These are phyloP conservation scores for Myxozyma neglecta DNA, from an alignment of 805 yeast species.

Conservation along the genomic window DNA sequence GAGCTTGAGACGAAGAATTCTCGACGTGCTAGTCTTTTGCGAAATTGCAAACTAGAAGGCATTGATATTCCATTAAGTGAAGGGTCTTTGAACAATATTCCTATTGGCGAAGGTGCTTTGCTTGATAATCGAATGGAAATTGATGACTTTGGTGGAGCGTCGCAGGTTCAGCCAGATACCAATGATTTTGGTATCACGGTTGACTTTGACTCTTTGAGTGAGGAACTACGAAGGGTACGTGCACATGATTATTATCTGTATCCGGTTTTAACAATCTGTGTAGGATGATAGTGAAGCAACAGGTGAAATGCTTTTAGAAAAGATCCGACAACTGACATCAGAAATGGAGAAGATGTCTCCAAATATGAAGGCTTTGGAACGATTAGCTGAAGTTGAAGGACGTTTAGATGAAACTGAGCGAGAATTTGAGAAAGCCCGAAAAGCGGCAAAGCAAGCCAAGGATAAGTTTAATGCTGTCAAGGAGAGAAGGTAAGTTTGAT, in stretches of 20 bases:
- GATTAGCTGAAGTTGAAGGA: conserved; percentile 66
- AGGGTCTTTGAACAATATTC: conserved; percentile 61
- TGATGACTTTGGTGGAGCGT: conserved; percentile 35
- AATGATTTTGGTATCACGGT: conserved; percentile 46
- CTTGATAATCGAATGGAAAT: conserved; percentile 39
- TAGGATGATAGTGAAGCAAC: conserved; percentile 32
- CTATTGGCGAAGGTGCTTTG: conserved; percentile 52
- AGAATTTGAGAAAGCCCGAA: conserved; percentile 63
- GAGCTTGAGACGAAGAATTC: conserved; percentile 33
- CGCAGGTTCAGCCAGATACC: conserved; percentile 13
- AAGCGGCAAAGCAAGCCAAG: conserved; percentile 55
- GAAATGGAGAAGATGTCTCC: conserved; percentile 58
- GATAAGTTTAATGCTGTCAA: conserved; percentile 61
- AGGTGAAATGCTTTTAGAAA: conserved; percentile 34
- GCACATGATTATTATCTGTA: conserved; percentile 39
- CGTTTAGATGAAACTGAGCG: conserved; percentile 60
- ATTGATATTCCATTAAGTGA: conserved; percentile 60
- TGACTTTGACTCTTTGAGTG: conserved; percentile 53
- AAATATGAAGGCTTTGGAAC: conserved; percentile 75
- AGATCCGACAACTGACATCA: conserved; percentile 35
- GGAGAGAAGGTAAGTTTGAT: conserved; percentile 48
- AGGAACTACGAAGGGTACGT: conserved; percentile 45
- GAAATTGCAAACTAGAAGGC: conserved; percentile 73
- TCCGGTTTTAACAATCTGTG: conserved; percentile 30
- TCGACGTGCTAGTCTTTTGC: conserved; percentile 59